Evolutionary conservation across 2,329 filamentous ascomycete genomes (phyloP), one percentile per base, ranked within the genome.

Genomic region (Fusarium goolgardi): DNA sequence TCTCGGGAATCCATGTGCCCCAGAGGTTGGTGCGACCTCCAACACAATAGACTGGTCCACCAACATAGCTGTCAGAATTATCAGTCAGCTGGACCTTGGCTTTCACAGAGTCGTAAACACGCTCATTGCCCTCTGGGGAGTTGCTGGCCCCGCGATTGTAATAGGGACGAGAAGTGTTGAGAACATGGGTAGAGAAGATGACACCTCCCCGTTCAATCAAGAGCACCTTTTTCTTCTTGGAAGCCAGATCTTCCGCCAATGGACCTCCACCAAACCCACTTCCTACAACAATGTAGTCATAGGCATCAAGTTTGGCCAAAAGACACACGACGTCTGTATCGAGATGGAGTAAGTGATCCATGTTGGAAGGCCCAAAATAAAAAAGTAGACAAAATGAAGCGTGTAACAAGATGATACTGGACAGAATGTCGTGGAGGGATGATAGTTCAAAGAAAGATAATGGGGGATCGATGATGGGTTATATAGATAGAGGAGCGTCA

Each of bases 281-380:
- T 10, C 67, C 67, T n/a, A 70, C 62, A 1, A 69, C 61, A 3
- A 70, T 70, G 15, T 70, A 70, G 31, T 69, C 67, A 2, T 70
- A 70, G 16, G 65, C 51, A n/a, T 70, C 51, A 0, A 70, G 58
- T 7, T 69, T 67, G 20, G 62, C 56, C 2, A 67, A 43, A 5
- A 69, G 52, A 16, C 65, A 67, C 2, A 70, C 65, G 1, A 70
- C 49, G 4, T 70, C 65, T 23, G 59, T 63, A 2, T 70, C 67
- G 0, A 70, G 63, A 16, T 66, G 59, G 3, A 70, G 66, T 3
- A 70, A 39, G 4, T 70, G 67, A 6, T 70, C 67, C 67, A 70
- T 70, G 0, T 4, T 20, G 11, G 1, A 7, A 2, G 6, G 8
- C 2, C 1, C 5, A 8, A 39, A 6, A 7, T 18, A 11, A 39